Base-by-base conservation (phyloP, 176 grass and related monocot species). In the Musa schizocarpa region DNA sequence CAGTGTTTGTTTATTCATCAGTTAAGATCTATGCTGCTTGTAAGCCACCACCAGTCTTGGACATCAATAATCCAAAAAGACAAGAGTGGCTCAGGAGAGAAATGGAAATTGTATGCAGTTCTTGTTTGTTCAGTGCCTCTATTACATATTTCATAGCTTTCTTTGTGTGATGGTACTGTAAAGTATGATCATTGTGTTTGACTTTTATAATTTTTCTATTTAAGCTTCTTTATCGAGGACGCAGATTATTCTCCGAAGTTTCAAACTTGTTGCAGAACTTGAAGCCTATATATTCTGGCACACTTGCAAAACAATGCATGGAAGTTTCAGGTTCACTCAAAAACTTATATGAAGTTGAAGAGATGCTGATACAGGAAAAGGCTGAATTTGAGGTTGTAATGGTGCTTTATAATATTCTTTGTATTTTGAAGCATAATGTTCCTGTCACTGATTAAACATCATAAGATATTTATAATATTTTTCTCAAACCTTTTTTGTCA, bases 1-100 rank as follows among this genome's bases (percentile, higher is more conserved):
- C 93, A 24, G 81, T 92, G 81, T 92, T 92, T 85, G 82, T 79
- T 79, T 97, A 97, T 79, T 92, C 87, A 67, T 80, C 90, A 5
- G 87, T 92, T 13, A 82, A 92, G 79, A 84, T 97, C 67, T 97
- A 92, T 67, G 76, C 82, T 51, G 85, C 83, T 21, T 97, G 81
- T 82, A 90, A 90, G 56, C 87, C 93, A 20, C 93, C 91, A 24
- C 80, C 74, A 75, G 77, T 67, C 14, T 88, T 97, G 21, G 74
- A 85, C 65, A 92, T 97, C 77, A 66, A 90, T 82, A 90, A 88
- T 78, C 79, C 83, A 58, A 58, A 76, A 53, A 88, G 74, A 14
- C 86, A 81, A 17, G 86, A 86, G 29, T 93, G 88, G 87, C 80
- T 88, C 0, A 78, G 86, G 68, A 80, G 86, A 72, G 87, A 90